Conservation (phyloP, 2,329 filamentous ascomycete species). For the Aureobasidium melanogenum region DNA sequence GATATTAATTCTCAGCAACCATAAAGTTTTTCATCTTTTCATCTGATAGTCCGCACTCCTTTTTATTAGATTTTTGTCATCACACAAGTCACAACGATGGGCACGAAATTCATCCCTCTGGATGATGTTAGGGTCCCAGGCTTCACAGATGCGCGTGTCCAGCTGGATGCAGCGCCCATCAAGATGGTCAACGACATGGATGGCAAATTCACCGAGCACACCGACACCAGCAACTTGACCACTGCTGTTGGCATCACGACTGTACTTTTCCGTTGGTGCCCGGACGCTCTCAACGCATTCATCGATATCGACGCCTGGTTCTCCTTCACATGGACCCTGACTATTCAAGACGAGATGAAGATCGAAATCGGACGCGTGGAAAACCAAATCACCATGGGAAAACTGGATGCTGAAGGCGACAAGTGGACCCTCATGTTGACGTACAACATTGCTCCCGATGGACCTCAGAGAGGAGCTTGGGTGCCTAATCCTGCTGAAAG, state of each 20-base stretch:
- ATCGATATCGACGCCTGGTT: conserved; percentile 17
- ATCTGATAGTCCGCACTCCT: background rate
- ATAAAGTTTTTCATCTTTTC: background rate
- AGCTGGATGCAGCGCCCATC: background rate
- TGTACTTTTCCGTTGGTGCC: conserved; percentile 18
- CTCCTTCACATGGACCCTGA: conserved; percentile 18
- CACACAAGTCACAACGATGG: background rate
- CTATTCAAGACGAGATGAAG: conserved; percentile 7
- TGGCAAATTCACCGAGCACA: background rate
- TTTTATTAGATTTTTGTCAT: background rate
- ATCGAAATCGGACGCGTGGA: conserved; percentile 18
- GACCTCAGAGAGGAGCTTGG: conserved; percentile 7
- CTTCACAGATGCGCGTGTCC: background rate
- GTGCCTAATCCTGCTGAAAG: conserved; percentile 7
- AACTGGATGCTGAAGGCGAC: conserved; percentile 12
- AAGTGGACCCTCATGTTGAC: conserved; percentile 17
- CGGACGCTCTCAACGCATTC: conserved; percentile 15
- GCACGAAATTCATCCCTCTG: background rate
- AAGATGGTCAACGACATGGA: background rate
- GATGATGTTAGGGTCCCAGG: background rate
- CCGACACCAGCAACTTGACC: conserved; percentile 7
- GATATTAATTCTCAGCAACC: background rate
- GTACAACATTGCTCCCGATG: conserved; percentile 8
- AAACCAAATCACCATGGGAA: conserved; percentile 17
- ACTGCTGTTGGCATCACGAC: conserved; percentile 16